Evolutionary conservation across 345 rosid genomes (phyloP).

Genomic region (Eucalyptus curtisii): DNA sequence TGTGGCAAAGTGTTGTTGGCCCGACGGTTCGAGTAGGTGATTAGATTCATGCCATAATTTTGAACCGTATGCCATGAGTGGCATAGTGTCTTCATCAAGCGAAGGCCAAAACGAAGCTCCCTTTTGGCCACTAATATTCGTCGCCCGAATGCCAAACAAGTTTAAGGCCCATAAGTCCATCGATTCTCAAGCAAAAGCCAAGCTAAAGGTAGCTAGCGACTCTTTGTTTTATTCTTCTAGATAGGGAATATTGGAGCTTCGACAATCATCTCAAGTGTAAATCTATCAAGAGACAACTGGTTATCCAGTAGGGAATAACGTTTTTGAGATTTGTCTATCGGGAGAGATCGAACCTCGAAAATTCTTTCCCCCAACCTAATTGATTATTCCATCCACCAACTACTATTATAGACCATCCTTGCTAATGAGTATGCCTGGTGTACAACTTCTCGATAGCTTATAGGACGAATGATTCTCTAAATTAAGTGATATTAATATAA

Average conservation of each 20-base stretch:
- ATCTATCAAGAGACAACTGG: neutral
- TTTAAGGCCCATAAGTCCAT: neutral
- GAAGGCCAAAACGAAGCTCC: neutral
- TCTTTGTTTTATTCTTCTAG: neutral
- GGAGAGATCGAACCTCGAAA: neutral
- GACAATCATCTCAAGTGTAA: neutral
- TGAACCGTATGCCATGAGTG: neutral
- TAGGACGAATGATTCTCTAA: neutral
- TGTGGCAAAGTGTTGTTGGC: neutral
- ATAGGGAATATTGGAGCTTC: neutral
- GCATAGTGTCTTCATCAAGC: neutral
- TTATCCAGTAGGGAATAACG: neutral
- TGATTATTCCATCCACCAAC: neutral
- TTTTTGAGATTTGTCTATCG: neutral
- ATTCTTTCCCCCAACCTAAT: neutral
- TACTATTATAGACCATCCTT: neutral
- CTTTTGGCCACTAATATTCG: neutral
- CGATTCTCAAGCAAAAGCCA: neutral
- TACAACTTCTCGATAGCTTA: neutral
- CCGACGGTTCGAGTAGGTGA: neutral
- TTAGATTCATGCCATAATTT: neutral
- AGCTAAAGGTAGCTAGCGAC: neutral
- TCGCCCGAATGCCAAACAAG: neutral
- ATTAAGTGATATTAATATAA: neutral
- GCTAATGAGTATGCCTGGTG: neutral